A percentile compares a stretch with the other conserved stretches of the same genome.
Conservation (phyloP, 176 grass and related monocot genomes). For the Avena atlantica region DNA sequence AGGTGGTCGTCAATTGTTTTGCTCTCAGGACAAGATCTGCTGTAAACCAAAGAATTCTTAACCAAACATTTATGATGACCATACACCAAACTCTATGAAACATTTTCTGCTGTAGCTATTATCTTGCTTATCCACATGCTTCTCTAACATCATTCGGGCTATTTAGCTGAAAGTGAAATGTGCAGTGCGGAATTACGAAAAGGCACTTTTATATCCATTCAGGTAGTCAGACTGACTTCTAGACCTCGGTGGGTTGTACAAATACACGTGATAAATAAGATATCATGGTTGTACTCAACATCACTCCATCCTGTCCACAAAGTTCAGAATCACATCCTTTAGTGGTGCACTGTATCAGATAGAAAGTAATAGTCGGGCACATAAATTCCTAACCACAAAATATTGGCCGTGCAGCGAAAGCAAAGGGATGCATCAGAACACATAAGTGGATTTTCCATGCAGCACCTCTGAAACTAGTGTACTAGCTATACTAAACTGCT, state of each 20-base stretch:
- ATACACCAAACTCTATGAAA: not conserved
- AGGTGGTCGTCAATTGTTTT: not conserved
- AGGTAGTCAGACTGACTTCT: not conserved
- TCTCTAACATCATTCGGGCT: constrained; percentile 17
- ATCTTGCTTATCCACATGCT: not conserved
- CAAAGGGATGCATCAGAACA: constrained; percentile 24
- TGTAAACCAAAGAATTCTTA: not conserved
- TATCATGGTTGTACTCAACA: constrained; percentile 8
- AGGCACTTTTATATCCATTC: not conserved
- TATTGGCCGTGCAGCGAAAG: not conserved
- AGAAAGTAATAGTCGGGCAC: constrained; percentile 12
- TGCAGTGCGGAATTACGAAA: not conserved
- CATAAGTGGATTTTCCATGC: constrained; percentile 23
- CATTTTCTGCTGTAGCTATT: not conserved
- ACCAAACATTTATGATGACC: not conserved
- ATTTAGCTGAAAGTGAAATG: constrained; percentile 13
- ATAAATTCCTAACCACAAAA: constrained; percentile 25
- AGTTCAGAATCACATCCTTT: constrained; percentile 24
- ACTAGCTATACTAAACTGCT: not conserved
- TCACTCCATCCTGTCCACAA: not conserved
- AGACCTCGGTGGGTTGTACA: not conserved
- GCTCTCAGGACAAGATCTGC: not conserved
- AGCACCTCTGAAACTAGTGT: constrained; percentile 12
- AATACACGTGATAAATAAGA: not conserved
- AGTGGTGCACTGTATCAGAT: constrained; percentile 5